These are phyloP conservation scores for Poronia punctata DNA, from an alignment of 495 filamentous ascomycete species.

Conservation along the genomic window DNA sequence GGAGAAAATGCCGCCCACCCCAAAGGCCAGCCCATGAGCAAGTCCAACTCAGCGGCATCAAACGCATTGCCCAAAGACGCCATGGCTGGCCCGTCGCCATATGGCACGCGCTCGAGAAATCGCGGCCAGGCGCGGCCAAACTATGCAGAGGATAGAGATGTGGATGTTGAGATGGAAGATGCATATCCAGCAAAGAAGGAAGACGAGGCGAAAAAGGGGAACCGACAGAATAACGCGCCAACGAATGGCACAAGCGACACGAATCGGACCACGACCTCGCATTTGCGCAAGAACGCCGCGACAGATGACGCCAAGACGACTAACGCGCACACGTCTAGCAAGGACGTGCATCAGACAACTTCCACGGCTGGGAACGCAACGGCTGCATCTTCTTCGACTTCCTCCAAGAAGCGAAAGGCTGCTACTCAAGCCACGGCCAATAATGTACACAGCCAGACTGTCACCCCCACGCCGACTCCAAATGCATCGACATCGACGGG, in stretches of 20 bases:
- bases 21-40: conserved; percentile 37
- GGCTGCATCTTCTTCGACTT: conserved; percentile 38
- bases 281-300: conserved; percentile 37
- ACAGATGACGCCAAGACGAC: conserved; percentile 39
- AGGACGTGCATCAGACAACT: conserved; percentile 20
- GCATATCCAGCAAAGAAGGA: conserved; percentile 42
- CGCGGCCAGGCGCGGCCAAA: conserved; percentile 77
- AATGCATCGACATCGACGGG: conserved; percentile 23
- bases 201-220: conserved; percentile 41
- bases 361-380: conserved; percentile 42
- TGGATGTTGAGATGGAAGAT: conserved; percentile 72
- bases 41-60: conserved; percentile 34
- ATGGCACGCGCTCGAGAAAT: conserved; percentile 93
- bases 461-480: conserved; percentile 42
- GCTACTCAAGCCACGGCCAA: conserved; percentile 28
- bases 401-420: conserved; percentile 75
- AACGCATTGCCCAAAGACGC: conserved; percentile 31
- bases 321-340: conserved; percentile 17
- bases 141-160: conserved; percentile 93
- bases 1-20: conserved; percentile 20
- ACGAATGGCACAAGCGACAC: conserved; percentile 22
- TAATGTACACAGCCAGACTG: conserved; percentile 24
- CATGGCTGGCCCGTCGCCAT: conserved; percentile 52
- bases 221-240: conserved; percentile 32
- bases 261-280: conserved; percentile 30